These are phyloP conservation scores for Mycena polygramma DNA, from an alignment of 768 basidiomycete genomes.

Conservation along the genomic window DNA sequence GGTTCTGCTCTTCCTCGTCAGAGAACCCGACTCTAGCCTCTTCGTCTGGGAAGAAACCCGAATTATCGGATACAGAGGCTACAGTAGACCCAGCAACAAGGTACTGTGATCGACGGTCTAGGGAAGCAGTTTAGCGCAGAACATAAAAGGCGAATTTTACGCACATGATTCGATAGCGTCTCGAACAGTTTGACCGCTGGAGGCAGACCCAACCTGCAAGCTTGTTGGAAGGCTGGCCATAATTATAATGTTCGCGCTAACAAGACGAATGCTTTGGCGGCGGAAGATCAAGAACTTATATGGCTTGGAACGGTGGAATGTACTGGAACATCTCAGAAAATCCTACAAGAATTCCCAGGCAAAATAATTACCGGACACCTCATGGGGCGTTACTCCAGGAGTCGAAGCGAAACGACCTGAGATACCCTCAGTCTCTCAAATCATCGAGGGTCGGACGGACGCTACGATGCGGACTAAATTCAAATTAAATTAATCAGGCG, in stretches of 20 bases:
- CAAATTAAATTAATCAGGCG: too few species aligned
- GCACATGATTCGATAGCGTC: conserved; percentile 75
- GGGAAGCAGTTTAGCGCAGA: conserved; percentile 10
- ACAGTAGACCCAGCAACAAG: conserved; percentile 72
- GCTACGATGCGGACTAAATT: too few species aligned
- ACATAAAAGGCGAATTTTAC: conserved; percentile 37
- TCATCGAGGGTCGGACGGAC: too few species aligned
- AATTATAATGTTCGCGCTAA: conserved; percentile 14
- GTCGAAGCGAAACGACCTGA: too few species aligned
- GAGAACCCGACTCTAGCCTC: conserved; percentile 49
- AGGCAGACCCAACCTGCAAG: conserved; percentile 61
- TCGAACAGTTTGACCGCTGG: conserved; percentile 62
- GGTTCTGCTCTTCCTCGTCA: conserved; percentile 32
- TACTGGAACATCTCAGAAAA: too few species aligned
- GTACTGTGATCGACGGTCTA: conserved; percentile 79
- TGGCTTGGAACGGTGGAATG: too few species aligned
- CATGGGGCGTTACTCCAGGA: too few species aligned
- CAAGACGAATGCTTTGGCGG: neutral
- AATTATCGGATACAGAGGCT: conserved; percentile 60
- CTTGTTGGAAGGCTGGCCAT: conserved; percentile 65
- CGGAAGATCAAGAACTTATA: too few species aligned
- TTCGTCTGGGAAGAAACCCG: conserved; percentile 55
- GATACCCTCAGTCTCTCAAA: too few species aligned
- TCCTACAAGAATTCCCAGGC: too few species aligned
- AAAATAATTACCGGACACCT: too few species aligned